Evolutionary conservation across 495 filamentous ascomycete genomes (phyloP), one percentile per base, ranked within the genome.

Genomic region (Hyaloscypha bicolor): DNA sequence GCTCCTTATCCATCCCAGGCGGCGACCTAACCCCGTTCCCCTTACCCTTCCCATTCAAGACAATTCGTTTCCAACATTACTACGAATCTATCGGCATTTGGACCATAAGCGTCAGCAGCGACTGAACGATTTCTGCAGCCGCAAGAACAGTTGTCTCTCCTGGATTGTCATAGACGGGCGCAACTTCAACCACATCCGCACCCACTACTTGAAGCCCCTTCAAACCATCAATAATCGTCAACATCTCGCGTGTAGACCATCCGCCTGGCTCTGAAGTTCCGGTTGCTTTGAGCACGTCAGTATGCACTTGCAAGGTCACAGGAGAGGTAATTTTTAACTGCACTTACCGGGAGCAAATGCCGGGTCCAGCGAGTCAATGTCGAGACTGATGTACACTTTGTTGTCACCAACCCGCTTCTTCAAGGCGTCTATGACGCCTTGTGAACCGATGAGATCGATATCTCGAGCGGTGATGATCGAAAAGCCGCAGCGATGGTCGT

Each of bases 221-320:
- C 3, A 92, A 79, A 1, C 90, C 90, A 31, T 88, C 82, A 56
- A 92, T 78, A 65, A 91, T 89, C 0, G 87, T 88, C 19, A 88
- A 78, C 21, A 92, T 77, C 71, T 91, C 90, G 55, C 90, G 82
- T 0, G 90, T 92, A 2, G 83, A 83, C 90, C 90, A 92, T 5
- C 90, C 90, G 55, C 90, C 90, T 1, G 90, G 91, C 72, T 92
- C 90, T 42, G 90, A 88, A 1, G 90, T 92, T 21, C 90, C 90
- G 1, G 90, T 92, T 33, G 85, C 90, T 19, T 89, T 89, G 9
- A 6, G 3, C 35, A 37, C 9, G 4, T 48, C 42, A 48, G 42
- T 19, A 16, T 4, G 16, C 16, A 19, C 16, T 14, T 48, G 42
- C 1, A 48, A 14, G 16, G 16, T 16, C 9, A 48, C 16, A 12